Conservation (phyloP, 2,329 filamentous ascomycete species). For the Cyanodermella asteris region DNA sequence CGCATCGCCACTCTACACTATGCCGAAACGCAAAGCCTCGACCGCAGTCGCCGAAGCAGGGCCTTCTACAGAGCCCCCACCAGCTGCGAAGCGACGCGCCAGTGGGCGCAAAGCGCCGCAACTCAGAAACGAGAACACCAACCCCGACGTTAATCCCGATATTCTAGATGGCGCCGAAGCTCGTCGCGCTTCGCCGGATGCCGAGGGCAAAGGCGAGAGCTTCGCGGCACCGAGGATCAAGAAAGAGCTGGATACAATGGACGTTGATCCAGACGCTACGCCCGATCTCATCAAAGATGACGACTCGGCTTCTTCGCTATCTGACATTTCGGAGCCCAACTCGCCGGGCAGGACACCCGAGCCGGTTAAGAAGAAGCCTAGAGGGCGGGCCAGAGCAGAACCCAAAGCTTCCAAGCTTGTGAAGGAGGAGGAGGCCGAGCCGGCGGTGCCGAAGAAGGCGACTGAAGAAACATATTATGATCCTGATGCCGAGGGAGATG, state of each 20-base stretch:
- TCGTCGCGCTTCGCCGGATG: conserved; percentile 13
- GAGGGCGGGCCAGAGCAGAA: conserved; percentile 5
- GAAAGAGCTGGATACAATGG: conserved; percentile 6
- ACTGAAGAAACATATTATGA: conserved; percentile 15
- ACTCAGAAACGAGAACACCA: conserved; percentile 7
- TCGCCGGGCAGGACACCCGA: conserved; percentile 9
- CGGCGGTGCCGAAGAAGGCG: conserved; percentile 2
- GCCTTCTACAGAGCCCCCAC: conserved; percentile 3
- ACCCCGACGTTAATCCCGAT: conserved; percentile 11
- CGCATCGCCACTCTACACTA: too few species aligned
- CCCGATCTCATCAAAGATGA: conserved; percentile 1
- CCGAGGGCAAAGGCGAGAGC: conserved; percentile 6
- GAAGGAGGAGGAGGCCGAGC: conserved; percentile 3
- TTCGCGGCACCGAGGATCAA: conserved; percentile 3
- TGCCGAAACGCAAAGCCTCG: conserved; percentile 7
- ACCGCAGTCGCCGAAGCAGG: conserved; percentile 2
- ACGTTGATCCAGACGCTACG: conserved; percentile 3
- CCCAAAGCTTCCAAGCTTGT: conserved; percentile 1
- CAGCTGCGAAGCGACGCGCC: conserved; percentile 8
- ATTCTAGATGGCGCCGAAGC: conserved; percentile 11
- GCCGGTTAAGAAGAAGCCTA: conserved; percentile 1
- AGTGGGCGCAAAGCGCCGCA: conserved; percentile 8
- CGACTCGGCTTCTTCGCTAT: conserved; percentile 8
- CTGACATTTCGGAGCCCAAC: conserved; percentile 13
- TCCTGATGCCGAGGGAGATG: conserved; percentile 31